Conservation (phyloP, 805 yeast genomes). For the Kurtzmaniella cleridarum region DNA sequence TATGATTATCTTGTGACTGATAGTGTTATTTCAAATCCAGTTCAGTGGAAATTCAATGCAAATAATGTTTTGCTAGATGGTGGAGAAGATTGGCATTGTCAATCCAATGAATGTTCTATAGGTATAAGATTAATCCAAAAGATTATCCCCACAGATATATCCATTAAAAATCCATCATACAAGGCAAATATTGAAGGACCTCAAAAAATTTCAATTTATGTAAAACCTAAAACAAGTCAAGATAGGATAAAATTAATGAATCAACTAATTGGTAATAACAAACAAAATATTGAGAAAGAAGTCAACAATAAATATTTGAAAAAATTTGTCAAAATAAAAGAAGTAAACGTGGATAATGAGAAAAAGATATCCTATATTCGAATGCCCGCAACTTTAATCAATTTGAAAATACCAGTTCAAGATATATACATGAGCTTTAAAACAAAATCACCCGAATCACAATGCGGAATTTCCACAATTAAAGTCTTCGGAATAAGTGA, state of each 20-base stretch:
- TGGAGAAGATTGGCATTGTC: conserved; percentile 30
- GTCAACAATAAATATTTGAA: conserved; percentile 20
- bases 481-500: conserved; percentile 29
- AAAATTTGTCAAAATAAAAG: conserved; percentile 27
- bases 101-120: conserved; percentile 21
- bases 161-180: conserved; percentile 14
- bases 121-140: conserved; percentile 31
- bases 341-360: conserved; percentile 10
- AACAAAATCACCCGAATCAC: background rate
- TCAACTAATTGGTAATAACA: background rate
- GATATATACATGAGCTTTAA: conserved; percentile 29
- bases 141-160: conserved; percentile 30
- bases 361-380: conserved; percentile 20
- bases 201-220: conserved; percentile 17
- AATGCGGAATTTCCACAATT: conserved; percentile 13
- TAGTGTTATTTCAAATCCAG: conserved; percentile 16
- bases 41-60: conserved; percentile 29
- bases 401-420: conserved; percentile 23
- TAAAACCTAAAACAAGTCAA: conserved; percentile 21
- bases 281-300: background rate
- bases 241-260: conserved; percentile 5
- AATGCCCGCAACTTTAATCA: conserved; percentile 29
- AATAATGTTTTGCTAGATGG: conserved; percentile 33
- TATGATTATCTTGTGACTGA: conserved; percentile 23
- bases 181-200: conserved; percentile 12